Percentiles rank a stretch among this genome's conserved stretches.
Evolutionary conservation across 1,139 yeast genomes (phyloP).

Genomic region (Pneumocystis jirovecii): DNA sequence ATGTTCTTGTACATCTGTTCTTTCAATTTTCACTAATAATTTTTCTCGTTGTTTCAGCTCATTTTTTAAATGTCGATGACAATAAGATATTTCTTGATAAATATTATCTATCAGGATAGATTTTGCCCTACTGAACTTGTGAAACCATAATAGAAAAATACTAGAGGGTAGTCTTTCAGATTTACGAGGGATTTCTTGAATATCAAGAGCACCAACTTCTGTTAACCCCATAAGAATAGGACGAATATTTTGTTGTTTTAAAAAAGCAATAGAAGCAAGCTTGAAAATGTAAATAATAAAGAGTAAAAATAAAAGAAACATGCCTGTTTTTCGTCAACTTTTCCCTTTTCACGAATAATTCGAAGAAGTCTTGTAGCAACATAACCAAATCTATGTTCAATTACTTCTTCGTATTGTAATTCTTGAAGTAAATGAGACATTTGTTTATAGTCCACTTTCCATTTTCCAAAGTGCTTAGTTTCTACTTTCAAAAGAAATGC

Average conservation of each 20-base stretch:
- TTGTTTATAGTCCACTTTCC: constrained; percentile 28
- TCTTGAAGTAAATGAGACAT: constrained; percentile 32
- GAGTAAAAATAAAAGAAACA: constrained; percentile 29
- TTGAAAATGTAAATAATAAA: not conserved
- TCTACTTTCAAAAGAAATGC: constrained; percentile 23
- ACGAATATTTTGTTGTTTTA: constrained; percentile 65
- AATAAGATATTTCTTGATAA: constrained; percentile 54
- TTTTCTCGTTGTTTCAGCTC: constrained; percentile 50
- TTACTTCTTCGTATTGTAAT: constrained; percentile 44
- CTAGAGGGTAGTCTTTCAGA: constrained; percentile 85
- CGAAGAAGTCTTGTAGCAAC: constrained; percentile 51
- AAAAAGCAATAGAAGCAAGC: constrained; percentile 36
- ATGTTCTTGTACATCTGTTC: constrained; percentile 80
- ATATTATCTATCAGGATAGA: constrained; percentile 38
- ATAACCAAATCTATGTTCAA: constrained; percentile 32
- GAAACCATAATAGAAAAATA: constrained; percentile 70
- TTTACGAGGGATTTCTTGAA: constrained; percentile 84
- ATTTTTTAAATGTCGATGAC: constrained; percentile 30
- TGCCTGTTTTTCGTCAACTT: constrained; percentile 75
- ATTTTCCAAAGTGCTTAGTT: constrained; percentile 28
- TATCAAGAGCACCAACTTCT: constrained; percentile 28
- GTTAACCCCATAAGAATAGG: constrained; percentile 28
- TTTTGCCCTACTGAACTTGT: constrained; percentile 40
- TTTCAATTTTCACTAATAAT: constrained; percentile 60
- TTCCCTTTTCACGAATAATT: constrained; percentile 48